Evolutionary conservation across 2,329 filamentous ascomycete genomes (phyloP), one percentile per base, ranked within the genome.

Genomic region (Trichoderma koningii): DNA sequence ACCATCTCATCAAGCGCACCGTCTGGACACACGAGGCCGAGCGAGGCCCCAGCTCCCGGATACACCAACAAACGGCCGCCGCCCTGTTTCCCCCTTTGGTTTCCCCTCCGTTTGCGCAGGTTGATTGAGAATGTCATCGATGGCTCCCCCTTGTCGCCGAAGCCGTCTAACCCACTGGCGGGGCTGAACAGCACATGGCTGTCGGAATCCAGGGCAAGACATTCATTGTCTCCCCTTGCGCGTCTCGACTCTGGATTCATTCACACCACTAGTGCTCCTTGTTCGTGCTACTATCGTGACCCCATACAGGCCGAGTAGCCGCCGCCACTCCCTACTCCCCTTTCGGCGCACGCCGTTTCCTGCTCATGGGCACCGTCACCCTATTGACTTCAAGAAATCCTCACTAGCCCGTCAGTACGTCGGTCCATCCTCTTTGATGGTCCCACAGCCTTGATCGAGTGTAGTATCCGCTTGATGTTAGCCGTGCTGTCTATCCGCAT

Each of bases 1-100:
- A 9, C 14, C 48, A 51, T 63, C 60, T 63, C 60, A 63, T 55
- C 19, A 63, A 55, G 60, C 51, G 60, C 60, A 55, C 51, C 15
- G n/a, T 53, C 21, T 53, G 47, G 56, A n/a, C 56, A 51, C 45
- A 42, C n/a, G 56, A 28, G 21, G 38, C 57, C 38, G 47, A 42
- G 17, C 34, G 23, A 61, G 47, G 45, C 38, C 59, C 57, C 57
- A 52, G 57, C 38, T 19, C 41, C 57, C 26, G n/a, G 45, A 62
- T 44, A 30, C 47, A 52, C 47, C 57, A 53, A n/a, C 48, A 23
- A 38, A 55, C 51, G 19, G 21, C 53, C 34, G 19, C 21, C 53
- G 34, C 30, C 30, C 53, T 56, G 21, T 56, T 55, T 53, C 7
- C 2, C 10, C 7, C 12, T 3, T 5, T 19, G n/a, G 2, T 19